Evolutionary conservation across 345 rosid genomes (phyloP), one percentile per base, ranked within the genome.

Genomic region (Toxicodendron radicans): DNA sequence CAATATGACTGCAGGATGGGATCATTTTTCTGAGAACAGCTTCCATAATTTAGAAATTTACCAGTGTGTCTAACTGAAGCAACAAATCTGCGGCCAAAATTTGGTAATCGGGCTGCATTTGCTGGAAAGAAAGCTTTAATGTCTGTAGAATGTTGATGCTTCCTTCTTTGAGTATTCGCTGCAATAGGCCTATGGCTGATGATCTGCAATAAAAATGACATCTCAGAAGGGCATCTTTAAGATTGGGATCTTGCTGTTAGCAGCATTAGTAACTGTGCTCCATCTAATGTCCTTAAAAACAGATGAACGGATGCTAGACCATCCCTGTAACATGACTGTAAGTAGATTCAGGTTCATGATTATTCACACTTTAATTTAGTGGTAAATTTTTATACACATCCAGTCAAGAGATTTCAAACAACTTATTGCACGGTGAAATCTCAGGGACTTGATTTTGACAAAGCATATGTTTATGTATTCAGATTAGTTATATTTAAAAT

Each of bases 61-160:
- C 98, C 90, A 88, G 58, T 8, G 73, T 73, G 72, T 84, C 97
- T 57, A 95, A 56, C 52, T 95, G 97, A 82, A 92, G 84, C 83
- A 92, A 66, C 56, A 95, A 79, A 80, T 87, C 89, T 74, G 92
- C 97, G 56, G 95, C 97, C 70, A 87, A 79, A 76, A 89, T 81
- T 67, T 79, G 88, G 71, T 87, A 79, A 71, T 88, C 85, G 5
- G 90, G 71, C 68, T 83, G 86, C 67, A 91, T 82, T n/a, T 79
- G 74, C 57, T 73, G 84, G 53, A 87, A 65, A 74, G 86, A 86
- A 38, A 64, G 85, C 73, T 83, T n/a, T 58, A 95, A 69, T 45
- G 51, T 70, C 66, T 81, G 76, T 88, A 80, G 79, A 57, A 86
- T 63, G 78, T 80, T 73, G 9, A 71, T 71, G 57, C 90, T 78